phyloP scores from a whole-genome alignment of 2,329 filamentous ascomycete species.

The Coniosporium tulheliwenetii region DNA sequence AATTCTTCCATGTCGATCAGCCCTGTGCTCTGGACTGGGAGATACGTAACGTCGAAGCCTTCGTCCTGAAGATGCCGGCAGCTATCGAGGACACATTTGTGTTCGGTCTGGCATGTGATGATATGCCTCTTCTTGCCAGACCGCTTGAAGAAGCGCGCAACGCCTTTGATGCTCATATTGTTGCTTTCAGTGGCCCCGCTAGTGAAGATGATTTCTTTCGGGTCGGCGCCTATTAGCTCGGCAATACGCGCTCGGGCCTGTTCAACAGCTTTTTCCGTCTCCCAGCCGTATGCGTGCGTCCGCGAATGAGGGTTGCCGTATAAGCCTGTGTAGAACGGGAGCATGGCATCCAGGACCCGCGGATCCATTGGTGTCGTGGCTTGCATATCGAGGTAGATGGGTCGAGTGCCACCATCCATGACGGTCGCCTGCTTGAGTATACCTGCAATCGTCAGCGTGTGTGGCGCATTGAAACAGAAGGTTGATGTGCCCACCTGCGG shows the following conservation, averaged over 20 bases:
- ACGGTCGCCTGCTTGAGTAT: conserved; percentile 83
- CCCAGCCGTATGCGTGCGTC: conserved; percentile 97
- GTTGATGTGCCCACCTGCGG: conserved; percentile 39
- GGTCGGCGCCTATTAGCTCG: conserved; percentile 74
- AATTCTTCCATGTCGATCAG: conserved; percentile 71
- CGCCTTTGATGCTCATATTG: conserved; percentile 99
- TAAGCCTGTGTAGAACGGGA: conserved; percentile 81
- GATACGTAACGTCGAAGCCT: conserved; percentile 91
- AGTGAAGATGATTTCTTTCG: conserved; percentile 98
- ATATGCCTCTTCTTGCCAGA: conserved; percentile 97
- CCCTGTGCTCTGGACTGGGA: conserved; percentile 80
- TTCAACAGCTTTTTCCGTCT: conserved; percentile 88
- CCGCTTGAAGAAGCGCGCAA: conserved; percentile 85
- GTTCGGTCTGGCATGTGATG: conserved; percentile 92
- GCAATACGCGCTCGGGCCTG: conserved; percentile 73
- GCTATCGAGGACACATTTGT: conserved; percentile 97
- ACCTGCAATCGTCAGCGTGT: conserved; percentile 30
- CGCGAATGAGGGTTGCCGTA: conserved; percentile 96
- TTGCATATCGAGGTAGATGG: conserved; percentile 98
- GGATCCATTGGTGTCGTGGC: conserved; percentile 92
- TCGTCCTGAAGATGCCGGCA: conserved; percentile 94
- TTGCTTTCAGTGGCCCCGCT: conserved; percentile 97
- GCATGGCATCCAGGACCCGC: conserved; percentile 88
- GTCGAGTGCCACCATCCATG: conserved; percentile 82
- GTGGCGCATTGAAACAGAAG: conserved; percentile 2